Base-by-base conservation (phyloP, 1,284 basidiomycete species). In the Ustilago loliicola region DNA sequence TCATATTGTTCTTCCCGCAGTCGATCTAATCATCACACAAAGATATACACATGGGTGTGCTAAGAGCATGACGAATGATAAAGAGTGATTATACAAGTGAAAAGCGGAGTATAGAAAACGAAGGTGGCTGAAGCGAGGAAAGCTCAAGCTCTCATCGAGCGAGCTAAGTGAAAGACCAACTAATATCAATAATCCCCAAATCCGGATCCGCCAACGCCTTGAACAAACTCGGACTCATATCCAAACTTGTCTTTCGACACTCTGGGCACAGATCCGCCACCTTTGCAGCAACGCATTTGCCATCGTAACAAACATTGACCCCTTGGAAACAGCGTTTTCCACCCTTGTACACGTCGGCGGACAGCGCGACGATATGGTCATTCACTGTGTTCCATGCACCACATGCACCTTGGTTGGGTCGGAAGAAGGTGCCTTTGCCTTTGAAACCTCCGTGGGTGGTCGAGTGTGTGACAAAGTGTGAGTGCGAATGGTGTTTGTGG, bases 291-390 rank as follows among this genome's bases (percentile, higher is more conserved):
- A 61, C 67, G 17, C 71, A 74, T n/a, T 62, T 74, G 17, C 38
- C 48, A 17, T 29, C 50, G 25, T 63, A 59, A 40, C 71, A 73
- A 30, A 74, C 52, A 8, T 25, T 21, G 3, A 78, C 57, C 0
- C 45, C 23, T 6, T 60, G 15, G 29, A 61, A 54, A 32, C 76
- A 78, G 45, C 73, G 70, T n/a, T 40, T 27, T 19, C 76, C 72
- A 8, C 47, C 57, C 3, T 61, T 25, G 56, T 70, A 78, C 47
- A 74, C 61, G 32, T 74, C 71, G 3, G 45, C 21, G 5, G 64
- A 65, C 0, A 78, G 61, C 0, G 76, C 76, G 7, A 78, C 76
- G 38, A 78, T 71, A 56, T 67, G 59, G 47, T 73, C 76, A 32
- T 36, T 42, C 5, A 15, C 54, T 13, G 36, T 66, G 64, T 74